phyloP scores from a whole-genome alignment of 768 basidiomycete genomes.

The Termitomyces sp. region DNA sequence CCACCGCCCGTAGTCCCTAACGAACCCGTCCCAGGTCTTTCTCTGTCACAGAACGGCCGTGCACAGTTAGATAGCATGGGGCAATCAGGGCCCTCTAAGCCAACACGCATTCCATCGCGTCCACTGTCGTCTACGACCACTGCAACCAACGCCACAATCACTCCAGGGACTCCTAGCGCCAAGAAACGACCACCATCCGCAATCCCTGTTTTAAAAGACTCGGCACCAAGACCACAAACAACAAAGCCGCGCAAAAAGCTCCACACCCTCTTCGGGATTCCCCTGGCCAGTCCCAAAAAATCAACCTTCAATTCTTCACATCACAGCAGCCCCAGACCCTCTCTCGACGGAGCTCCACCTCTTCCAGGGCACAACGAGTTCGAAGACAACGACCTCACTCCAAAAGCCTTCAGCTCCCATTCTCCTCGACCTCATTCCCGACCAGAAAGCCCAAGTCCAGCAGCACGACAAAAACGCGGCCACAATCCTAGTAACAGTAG shows the following conservation, averaged over 20 bases:
- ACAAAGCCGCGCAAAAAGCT: slow-evolving; percentile 39
- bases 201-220: slow-evolving; percentile 20
- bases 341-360: slow-evolving; percentile 16
- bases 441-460: slow-evolving; percentile 28
- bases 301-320: slow-evolving; percentile 35
- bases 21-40: slow-evolving; percentile 19
- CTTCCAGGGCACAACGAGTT: slow-evolving; percentile 14
- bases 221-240: slow-evolving; percentile 23
- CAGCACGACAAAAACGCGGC: slow-evolving; percentile 16
- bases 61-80: slow-evolving; percentile 15
- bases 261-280: slow-evolving; percentile 44
- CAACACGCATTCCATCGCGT: slow-evolving; percentile 49
- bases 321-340: slow-evolving; percentile 21
- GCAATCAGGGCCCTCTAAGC: slow-evolving; percentile 35
- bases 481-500: slow-evolving; percentile 17
- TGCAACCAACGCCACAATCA: slow-evolving; percentile 57
- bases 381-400: slow-evolving; percentile 21
- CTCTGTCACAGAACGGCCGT: slow-evolving; percentile 10
- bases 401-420: slow-evolving; percentile 25
- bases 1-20: slow-evolving; percentile 13
- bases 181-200: slow-evolving; percentile 23
- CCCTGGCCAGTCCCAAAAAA: slow-evolving; percentile 32
- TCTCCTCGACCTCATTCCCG: slow-evolving; percentile 19
- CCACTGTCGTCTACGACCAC: slow-evolving; percentile 66
- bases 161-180: slow-evolving; percentile 49